phyloP scores from a whole-genome alignment of 2,329 filamentous ascomycete species.

The Orbilia ellipsospora region DNA sequence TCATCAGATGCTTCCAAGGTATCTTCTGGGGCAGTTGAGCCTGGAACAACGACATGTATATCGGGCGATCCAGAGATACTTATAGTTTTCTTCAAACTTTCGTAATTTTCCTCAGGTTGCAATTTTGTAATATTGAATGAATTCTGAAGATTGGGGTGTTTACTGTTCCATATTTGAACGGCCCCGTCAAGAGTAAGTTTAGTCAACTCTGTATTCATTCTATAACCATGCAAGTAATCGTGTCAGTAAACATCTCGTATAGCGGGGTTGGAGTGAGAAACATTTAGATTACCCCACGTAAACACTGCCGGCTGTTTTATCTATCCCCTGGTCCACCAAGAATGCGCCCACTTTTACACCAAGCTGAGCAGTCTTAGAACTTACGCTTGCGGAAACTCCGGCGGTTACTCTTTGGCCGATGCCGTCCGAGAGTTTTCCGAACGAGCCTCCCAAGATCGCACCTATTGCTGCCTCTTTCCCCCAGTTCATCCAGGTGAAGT shows the following conservation, averaged over 20 bases:
- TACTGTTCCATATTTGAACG: not conserved
- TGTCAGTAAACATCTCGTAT: not conserved
- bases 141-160: not conserved
- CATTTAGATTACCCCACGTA: not conserved
- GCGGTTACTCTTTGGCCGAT: not conserved
- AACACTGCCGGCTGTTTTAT: constrained; percentile 6
- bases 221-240: not conserved
- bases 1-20: not conserved
- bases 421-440: not conserved
- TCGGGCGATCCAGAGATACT: not conserved
- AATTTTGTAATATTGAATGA: not conserved
- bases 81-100: not conserved
- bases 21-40: not conserved
- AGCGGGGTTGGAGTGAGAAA: not conserved
- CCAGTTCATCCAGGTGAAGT: not conserved
- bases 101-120: not conserved
- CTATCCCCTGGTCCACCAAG: constrained; percentile 10
- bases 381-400: not conserved
- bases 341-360: not conserved
- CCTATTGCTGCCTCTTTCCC: not conserved
- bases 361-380: not conserved
- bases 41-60: not conserved
- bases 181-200: not conserved
- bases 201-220: not conserved
- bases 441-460: not conserved